Percentiles rank a stretch among this genome's conserved stretches.
These are phyloP conservation scores for Pleurozium schreberi DNA, from an alignment of 225 moss, liverwort and hornwort species.

Conservation along the genomic window DNA sequence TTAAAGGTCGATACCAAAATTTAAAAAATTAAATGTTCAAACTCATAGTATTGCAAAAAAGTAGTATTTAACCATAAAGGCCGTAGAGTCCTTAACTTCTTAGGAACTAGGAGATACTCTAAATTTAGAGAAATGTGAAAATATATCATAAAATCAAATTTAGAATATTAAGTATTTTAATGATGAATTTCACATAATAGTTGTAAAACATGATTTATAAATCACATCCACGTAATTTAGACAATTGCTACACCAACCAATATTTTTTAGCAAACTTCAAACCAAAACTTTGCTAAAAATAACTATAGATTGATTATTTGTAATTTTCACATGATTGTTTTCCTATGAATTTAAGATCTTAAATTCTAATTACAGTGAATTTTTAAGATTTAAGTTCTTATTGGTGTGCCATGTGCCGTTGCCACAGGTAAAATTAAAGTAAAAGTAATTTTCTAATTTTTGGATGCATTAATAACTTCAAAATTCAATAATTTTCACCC, in stretches of 20 bases:
- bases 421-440: too few relatives aligned
- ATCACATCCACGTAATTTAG: background rate
- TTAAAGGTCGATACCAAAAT: too few relatives aligned
- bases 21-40: too few relatives aligned
- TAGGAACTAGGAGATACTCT: rapidly evolving
- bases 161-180: background rate
- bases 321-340: background rate
- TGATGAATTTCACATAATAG: background rate
- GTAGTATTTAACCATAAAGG: too few relatives aligned
- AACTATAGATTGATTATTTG: background rate
- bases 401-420: too few relatives aligned
- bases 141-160: background rate
- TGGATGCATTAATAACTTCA: too few relatives aligned
- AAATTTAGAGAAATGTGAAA: background rate
- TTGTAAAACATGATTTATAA: background rate
- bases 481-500: too few relatives aligned
- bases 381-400: too few relatives aligned
- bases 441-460: too few relatives aligned
- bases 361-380: too few relatives aligned
- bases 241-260: background rate
- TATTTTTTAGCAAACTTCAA: background rate
- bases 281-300: background rate
- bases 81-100: background rate
- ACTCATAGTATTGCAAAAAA: too few relatives aligned
- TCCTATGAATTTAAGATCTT: too few relatives aligned